phyloP scores from a whole-genome alignment of 257 asterid genomes.

The Solanum bulbocastanum region DNA sequence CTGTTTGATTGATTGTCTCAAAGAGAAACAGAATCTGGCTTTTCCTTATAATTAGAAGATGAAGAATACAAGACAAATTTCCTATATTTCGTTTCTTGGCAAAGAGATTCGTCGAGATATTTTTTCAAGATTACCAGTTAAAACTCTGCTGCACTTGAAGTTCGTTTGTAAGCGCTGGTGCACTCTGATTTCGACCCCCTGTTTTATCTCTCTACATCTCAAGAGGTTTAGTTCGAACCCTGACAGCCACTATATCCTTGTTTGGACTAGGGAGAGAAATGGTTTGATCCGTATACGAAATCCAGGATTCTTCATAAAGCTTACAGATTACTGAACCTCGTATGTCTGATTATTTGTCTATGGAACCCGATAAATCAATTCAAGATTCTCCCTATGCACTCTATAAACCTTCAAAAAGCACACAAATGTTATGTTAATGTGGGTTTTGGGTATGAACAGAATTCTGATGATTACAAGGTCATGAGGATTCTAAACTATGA shows the following conservation, averaged over 20 bases:
- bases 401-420: not conserved
- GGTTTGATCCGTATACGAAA: not conserved
- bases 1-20: not conserved
- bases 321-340: not conserved
- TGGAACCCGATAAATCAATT: not conserved
- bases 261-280: not conserved
- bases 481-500: not conserved
- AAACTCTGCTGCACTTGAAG: not conserved
- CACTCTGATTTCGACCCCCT: not conserved
- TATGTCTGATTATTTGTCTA: not conserved
- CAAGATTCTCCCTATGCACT: not conserved
- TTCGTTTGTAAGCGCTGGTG: not conserved
- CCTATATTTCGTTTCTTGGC: not conserved
- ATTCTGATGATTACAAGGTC: conserved; percentile 1
- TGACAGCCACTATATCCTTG: not conserved
- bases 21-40: not conserved
- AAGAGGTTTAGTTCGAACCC: not conserved
- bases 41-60: not conserved
- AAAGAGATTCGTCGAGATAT: not conserved
- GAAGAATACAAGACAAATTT: not conserved
- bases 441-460: not conserved
- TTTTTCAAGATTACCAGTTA: not conserved
- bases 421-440: not conserved
- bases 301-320: not conserved
- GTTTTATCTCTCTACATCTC: not conserved